Evolutionary conservation across 1,139 yeast species (phyloP).

Genomic region (Petasospora rhodanensis): DNA sequence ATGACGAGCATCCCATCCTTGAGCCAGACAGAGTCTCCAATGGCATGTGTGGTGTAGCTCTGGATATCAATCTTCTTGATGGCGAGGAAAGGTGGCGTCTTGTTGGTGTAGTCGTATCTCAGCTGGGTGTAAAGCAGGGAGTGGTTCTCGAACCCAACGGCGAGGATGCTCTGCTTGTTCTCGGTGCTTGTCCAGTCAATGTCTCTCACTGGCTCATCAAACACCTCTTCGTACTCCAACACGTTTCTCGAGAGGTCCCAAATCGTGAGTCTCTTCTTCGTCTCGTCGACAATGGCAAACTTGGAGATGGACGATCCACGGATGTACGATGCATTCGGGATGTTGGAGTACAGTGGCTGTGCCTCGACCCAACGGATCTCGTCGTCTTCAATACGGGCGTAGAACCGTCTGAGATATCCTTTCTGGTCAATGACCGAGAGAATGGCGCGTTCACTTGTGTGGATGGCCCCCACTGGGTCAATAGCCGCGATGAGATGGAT

Average conservation of each 20-base stretch:
- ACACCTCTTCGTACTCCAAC: conserved; percentile 53
- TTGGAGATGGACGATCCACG: conserved; percentile 75
- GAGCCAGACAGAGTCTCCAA: conserved; percentile 89
- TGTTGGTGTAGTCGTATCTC: conserved; percentile 83
- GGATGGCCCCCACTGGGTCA: conserved; percentile 59
- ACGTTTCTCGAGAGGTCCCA: conserved; percentile 75
- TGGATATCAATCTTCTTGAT: conserved; percentile 70
- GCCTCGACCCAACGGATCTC: conserved; percentile 49
- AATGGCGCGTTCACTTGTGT: conserved; percentile 38
- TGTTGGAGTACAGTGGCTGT: conserved; percentile 48
- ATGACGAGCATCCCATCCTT: conserved; percentile 72
- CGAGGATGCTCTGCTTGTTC: conserved; percentile 65
- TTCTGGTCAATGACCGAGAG: conserved; percentile 51
- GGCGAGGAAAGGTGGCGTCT: conserved; percentile 71
- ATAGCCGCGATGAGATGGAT: conserved; percentile 52
- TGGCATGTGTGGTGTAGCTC: conserved; percentile 67
- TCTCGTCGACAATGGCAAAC: conserved; percentile 61
- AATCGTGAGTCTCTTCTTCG: conserved; percentile 49
- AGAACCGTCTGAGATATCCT: conserved; percentile 56
- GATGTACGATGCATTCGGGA: conserved; percentile 46
- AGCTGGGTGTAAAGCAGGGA: conserved; percentile 74
- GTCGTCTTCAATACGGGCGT: conserved; percentile 31
- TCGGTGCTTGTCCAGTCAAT: conserved; percentile 73
- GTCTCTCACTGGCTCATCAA: conserved; percentile 32
- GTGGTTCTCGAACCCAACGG: conserved; percentile 66